Percentiles rank a stretch among this genome's conserved stretches.
phyloP scores from a whole-genome alignment of 352 stramenopile genomes.

The Globisporangium nodosum region DNA sequence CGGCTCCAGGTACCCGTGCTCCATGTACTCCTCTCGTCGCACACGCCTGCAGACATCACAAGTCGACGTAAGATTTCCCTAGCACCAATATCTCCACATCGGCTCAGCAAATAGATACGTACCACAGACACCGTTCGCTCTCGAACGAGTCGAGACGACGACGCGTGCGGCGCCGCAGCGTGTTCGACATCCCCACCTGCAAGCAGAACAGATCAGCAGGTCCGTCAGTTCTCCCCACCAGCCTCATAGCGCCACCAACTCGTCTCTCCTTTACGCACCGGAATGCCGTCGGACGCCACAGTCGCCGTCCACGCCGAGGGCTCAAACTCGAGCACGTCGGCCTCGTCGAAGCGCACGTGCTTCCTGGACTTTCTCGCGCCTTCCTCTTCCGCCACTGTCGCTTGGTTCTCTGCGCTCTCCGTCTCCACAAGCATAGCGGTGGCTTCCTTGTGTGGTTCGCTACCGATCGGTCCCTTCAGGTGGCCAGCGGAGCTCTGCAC shows the following conservation, averaged over 20 bases:
- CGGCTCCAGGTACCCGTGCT: slow-evolving; percentile 72
- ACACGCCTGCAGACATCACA: slow-evolving; percentile 23
- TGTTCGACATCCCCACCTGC: slow-evolving; percentile 63
- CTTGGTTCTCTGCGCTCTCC: neutral
- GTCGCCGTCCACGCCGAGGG: slow-evolving; percentile 78
- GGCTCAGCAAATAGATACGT: slow-evolving; percentile 3
- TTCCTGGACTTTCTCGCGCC: slow-evolving; percentile 10
- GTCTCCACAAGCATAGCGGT: neutral
- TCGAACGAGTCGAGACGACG: slow-evolving; percentile 64
- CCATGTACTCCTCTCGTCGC: slow-evolving; percentile 76
- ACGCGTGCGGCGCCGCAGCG: slow-evolving; percentile 56
- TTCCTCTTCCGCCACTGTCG: neutral
- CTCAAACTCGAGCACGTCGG: slow-evolving; percentile 78
- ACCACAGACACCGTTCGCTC: slow-evolving; percentile 45
- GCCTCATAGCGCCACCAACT: too few relatives aligned
- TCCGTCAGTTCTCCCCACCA: neutral
- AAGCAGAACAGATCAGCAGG: neutral
- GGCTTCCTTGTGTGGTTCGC: too few relatives aligned
- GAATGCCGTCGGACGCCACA: slow-evolving; percentile 69
- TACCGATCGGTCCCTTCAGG: neutral
- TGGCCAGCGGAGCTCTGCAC: neutral
- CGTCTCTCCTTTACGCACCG: slow-evolving; percentile 24
- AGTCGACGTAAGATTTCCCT: neutral
- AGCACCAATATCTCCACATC: too few relatives aligned
- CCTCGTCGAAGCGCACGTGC: slow-evolving; percentile 50